Percentiles rank a stretch among this genome's conserved stretches.
Evolutionary conservation across 345 rosid genomes (phyloP).

Genomic region (Murraya koenigii): DNA sequence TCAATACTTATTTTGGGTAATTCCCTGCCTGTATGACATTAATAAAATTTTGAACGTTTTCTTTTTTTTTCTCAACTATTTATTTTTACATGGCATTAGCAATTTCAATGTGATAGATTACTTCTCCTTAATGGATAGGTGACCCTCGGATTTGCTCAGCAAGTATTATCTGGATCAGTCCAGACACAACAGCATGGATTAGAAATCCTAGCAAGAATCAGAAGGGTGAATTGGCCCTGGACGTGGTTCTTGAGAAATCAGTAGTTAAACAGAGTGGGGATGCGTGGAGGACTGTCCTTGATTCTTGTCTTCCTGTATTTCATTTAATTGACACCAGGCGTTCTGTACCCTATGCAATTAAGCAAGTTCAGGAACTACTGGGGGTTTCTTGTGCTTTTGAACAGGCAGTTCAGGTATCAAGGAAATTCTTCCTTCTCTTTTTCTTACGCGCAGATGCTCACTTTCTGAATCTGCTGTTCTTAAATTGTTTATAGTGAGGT

Average conservation of each 20-base stretch:
- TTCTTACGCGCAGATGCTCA: neutral
- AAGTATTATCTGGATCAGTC: constrained; percentile 72
- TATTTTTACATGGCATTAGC: neutral
- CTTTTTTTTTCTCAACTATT: neutral
- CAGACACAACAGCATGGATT: constrained; percentile 69
- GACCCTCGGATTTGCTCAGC: constrained; percentile 73
- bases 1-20: too few relatives aligned
- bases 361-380: constrained; percentile 86
- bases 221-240: constrained; percentile 76
- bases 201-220: constrained; percentile 46
- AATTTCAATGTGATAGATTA: constrained; percentile 10
- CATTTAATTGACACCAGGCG: constrained; percentile 73
- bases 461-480: too few relatives aligned
- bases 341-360: constrained; percentile 82
- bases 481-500: neutral
- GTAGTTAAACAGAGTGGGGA: constrained; percentile 80
- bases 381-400: constrained; percentile 91
- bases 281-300: constrained; percentile 91
- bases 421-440: neutral
- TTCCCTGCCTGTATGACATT: neutral
- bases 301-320: constrained; percentile 84
- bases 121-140: constrained; percentile 48
- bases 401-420: constrained; percentile 80
- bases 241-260: constrained; percentile 67
- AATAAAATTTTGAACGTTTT: neutral